Conservation (phyloP, 768 basidiomycete species). For the Termitomyces bulborhizus region DNA sequence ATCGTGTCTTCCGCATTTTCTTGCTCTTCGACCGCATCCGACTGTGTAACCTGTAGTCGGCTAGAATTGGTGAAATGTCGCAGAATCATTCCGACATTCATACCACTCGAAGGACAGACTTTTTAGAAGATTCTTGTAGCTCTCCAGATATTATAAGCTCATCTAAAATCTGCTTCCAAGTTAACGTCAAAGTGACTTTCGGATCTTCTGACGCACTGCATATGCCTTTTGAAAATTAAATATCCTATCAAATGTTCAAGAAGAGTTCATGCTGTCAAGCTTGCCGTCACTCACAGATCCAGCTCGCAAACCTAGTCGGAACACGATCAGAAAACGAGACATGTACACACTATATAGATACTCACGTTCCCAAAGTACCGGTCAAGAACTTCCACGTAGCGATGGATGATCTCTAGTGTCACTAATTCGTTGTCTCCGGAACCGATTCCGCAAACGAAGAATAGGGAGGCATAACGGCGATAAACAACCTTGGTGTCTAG, state of each 20-base stretch:
- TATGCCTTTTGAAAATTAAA: slow-evolving; percentile 99
- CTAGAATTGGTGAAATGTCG: background rate
- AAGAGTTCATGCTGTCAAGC: background rate
- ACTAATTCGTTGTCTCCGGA: slow-evolving; percentile 86
- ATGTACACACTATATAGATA: slow-evolving; percentile 8
- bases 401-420: slow-evolving; percentile 88
- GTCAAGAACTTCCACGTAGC: slow-evolving; percentile 91
- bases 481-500: slow-evolving; percentile 87
- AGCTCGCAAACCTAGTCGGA: slow-evolving; percentile 79
- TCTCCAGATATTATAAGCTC: slow-evolving; percentile 97
- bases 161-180: slow-evolving; percentile 63
- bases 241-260: slow-evolving; percentile 48
- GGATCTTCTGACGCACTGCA: slow-evolving; percentile 45
- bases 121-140: slow-evolving; percentile 96
- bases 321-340: slow-evolving; percentile 4
- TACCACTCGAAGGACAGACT: slow-evolving; percentile 62
- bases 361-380: slow-evolving; percentile 87
- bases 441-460: slow-evolving; percentile 88
- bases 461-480: slow-evolving; percentile 90
- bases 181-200: background rate
- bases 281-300: slow-evolving; percentile 63
- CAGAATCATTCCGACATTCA: slow-evolving; percentile 11
- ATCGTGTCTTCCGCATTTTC: slow-evolving; percentile 80
- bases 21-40: slow-evolving; percentile 79
- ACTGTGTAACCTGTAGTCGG: slow-evolving; percentile 69